Evolutionary conservation across 1,284 basidiomycete species (phyloP).

Genomic region (Cystobasidium pallidum): DNA sequence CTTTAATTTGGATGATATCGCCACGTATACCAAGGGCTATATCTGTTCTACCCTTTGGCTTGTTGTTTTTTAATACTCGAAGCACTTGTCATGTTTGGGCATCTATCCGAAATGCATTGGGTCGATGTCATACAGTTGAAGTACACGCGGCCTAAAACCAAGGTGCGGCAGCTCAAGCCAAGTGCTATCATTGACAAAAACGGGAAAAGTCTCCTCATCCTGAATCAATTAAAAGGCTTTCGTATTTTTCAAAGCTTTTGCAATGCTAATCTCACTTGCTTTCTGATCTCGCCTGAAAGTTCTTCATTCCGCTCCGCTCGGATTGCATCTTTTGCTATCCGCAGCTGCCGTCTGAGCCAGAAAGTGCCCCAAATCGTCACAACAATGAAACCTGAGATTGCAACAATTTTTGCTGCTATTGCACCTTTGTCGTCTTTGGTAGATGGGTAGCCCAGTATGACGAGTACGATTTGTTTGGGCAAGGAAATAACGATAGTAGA

Average conservation of each 20-base stretch:
- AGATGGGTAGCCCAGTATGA: constrained; percentile 10
- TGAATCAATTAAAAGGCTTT: too few species aligned
- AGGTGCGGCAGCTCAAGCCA: too few species aligned
- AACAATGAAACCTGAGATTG: not conserved
- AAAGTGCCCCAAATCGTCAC: constrained; percentile 11
- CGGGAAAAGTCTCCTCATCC: not conserved
- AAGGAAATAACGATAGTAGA: constrained; percentile 29
- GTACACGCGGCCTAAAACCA: too few species aligned
- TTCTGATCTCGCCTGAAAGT: not conserved
- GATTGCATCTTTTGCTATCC: constrained; percentile 14
- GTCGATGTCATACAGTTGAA: too few species aligned
- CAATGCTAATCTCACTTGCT: not conserved
- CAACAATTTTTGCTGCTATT: constrained; percentile 4
- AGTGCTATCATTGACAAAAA: too few species aligned
- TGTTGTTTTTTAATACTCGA: too few species aligned
- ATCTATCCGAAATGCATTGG: too few species aligned
- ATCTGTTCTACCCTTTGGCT: too few species aligned
- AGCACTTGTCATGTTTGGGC: too few species aligned
- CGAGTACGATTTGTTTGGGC: constrained; percentile 39
- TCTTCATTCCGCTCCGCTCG: constrained; percentile 20
- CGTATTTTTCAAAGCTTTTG: not conserved
- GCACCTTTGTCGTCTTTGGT: constrained; percentile 5
- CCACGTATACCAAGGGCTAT: too few species aligned
- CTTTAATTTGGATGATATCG: too few species aligned
- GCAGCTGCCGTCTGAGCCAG: constrained; percentile 15